A percentile compares a stretch with the other conserved stretches of the same genome.
Conservation (phyloP, 2,329 filamentous ascomycete species). For the Aureobasidium mangrovei region DNA sequence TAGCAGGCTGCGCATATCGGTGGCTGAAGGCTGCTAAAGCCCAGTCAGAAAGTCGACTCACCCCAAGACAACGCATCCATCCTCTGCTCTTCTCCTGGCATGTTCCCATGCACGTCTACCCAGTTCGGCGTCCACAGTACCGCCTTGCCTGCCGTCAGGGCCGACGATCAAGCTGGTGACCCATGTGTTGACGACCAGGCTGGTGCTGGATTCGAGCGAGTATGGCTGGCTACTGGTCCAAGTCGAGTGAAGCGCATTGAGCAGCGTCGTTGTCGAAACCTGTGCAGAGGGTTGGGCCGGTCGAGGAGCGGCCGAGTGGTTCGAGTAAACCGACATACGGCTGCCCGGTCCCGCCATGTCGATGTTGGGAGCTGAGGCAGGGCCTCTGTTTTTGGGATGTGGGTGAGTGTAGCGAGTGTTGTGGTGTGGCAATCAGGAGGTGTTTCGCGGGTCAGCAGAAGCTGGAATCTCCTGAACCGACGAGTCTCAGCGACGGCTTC, state of each 20-base stretch:
- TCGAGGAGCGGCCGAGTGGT: constrained; percentile 48
- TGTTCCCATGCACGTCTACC: constrained; percentile 90
- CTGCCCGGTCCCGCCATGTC: constrained; percentile 44
- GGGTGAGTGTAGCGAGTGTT: background rate
- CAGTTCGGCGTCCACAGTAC: constrained; percentile 71
- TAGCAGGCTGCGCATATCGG: constrained; percentile 1
- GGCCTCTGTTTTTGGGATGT: background rate
- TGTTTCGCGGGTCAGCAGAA: background rate
- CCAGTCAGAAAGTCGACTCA: constrained; percentile 36
- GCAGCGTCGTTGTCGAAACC: constrained; percentile 83
- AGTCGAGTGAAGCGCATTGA: constrained; percentile 85
- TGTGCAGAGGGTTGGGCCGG: constrained; percentile 61
- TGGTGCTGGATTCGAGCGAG: constrained; percentile 78
- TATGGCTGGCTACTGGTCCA: constrained; percentile 80
- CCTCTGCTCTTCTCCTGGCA: constrained; percentile 84
- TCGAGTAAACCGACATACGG: constrained; percentile 54
- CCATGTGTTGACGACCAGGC: constrained; percentile 92
- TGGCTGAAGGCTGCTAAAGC: background rate
- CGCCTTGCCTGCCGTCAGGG: constrained; percentile 59
- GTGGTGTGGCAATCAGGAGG: background rate
- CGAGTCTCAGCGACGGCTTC: background rate
- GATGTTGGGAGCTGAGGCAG: background rate
- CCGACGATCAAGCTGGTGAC: constrained; percentile 66
- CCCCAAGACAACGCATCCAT: constrained; percentile 87
- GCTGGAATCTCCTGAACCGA: background rate